Evolutionary conservation across 2,329 filamentous ascomycete genomes (phyloP).

Genomic region (Talaromyces funiculosus): DNA sequence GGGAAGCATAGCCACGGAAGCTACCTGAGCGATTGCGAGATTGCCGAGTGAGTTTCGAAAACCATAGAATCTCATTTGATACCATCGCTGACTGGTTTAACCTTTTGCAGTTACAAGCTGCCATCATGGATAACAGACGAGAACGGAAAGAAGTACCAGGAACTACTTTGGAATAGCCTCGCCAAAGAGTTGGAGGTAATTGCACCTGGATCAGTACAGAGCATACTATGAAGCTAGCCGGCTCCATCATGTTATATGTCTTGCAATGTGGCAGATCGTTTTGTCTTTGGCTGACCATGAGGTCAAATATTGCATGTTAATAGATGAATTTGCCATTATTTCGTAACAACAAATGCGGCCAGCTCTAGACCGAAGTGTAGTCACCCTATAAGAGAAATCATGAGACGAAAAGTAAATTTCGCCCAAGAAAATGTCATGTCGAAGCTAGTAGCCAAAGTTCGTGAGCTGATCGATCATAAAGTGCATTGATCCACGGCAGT

Average conservation of each 20-base stretch:
- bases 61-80: neutral
- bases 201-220: constrained; percentile 4
- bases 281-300: neutral
- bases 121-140: constrained; percentile 11
- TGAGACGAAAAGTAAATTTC: too few relatives aligned
- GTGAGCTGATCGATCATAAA: constrained; percentile 4
- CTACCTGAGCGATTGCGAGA: constrained; percentile 3
- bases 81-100: neutral
- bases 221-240: neutral
- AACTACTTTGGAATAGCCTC: constrained; percentile 4
- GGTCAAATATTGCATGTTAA: neutral
- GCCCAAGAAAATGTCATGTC: neutral
- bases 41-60: constrained; percentile 11
- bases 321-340: neutral
- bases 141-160: neutral
- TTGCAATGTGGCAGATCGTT: neutral
- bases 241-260: neutral
- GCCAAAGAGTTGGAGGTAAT: constrained; percentile 11
- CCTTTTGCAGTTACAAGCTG: neutral
- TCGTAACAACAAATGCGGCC: neutral
- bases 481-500: constrained; percentile 11
- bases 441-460: constrained; percentile 5
- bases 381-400: too few relatives aligned
- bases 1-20: constrained; percentile 25
- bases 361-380: neutral